Conservation (phyloP, 78 protist genomes). For the Dictyostelium citrinum region DNA sequence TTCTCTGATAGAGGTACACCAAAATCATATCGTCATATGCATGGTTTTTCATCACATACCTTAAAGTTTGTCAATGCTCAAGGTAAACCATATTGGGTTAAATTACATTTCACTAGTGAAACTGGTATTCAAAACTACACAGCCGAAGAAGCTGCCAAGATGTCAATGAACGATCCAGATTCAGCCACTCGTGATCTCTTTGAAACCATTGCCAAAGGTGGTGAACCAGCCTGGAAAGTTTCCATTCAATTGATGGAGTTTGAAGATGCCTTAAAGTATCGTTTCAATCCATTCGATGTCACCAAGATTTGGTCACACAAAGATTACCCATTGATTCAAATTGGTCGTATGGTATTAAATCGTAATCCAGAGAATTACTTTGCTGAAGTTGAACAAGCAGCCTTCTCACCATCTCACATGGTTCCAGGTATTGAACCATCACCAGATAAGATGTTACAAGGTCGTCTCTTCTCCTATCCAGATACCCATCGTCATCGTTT, state of each 20-base stretch:
- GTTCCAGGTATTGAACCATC: conserved; percentile 92
- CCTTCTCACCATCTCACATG: conserved; percentile 90
- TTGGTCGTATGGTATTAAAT: conserved; percentile 89
- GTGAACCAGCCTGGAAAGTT: conserved; percentile 83
- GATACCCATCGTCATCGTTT: conserved; percentile 94
- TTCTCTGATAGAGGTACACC: conserved; percentile 89
- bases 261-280: conserved; percentile 76
- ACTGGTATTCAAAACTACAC: conserved; percentile 73
- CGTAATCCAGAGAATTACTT: conserved; percentile 92
- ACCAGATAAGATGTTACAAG: conserved; percentile 85
- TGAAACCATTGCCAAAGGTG: conserved; percentile 84
- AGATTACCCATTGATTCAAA: conserved; percentile 78
- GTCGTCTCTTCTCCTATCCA: conserved; percentile 87
- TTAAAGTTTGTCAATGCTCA: conserved; percentile 77
- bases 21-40: conserved; percentile 81
- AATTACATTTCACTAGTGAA: conserved; percentile 83
- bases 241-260: conserved; percentile 84
- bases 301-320: conserved; percentile 92
- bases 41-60: conserved; percentile 89
- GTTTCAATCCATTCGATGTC: conserved; percentile 86
- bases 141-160: conserved; percentile 81
- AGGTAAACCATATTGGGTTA: conserved; percentile 76
- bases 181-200: conserved; percentile 84
- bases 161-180: conserved; percentile 83
- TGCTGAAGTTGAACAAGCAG: conserved; percentile 90